Conservation (phyloP, 352 stramenopile species). For the Globisporangium cederbergense region DNA sequence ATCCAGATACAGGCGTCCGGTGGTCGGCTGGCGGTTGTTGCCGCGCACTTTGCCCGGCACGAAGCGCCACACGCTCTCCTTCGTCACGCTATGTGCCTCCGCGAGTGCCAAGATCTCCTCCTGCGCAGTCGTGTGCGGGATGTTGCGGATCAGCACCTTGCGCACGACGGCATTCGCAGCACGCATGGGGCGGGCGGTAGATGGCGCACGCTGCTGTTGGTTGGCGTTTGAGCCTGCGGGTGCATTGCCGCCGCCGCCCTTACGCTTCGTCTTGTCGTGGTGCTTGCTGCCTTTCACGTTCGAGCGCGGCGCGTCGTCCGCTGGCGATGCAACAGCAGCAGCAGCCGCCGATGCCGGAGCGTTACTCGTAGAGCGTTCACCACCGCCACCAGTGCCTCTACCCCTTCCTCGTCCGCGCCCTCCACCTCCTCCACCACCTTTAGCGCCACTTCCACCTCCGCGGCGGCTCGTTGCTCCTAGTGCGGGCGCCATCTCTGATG, state of each 20-base stretch:
- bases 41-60: slow-evolving; percentile 46
- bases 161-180: slow-evolving; percentile 32
- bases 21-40: slow-evolving; percentile 50
- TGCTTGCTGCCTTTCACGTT: slow-evolving; percentile 11
- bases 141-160: slow-evolving; percentile 72
- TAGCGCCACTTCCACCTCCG: neutral
- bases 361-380: neutral
- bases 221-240: slow-evolving; percentile 1
- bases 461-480: neutral
- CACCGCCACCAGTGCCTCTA: slow-evolving; percentile 8
- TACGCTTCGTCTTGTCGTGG: slow-evolving; percentile 25
- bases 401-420: slow-evolving; percentile 6
- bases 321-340: neutral
- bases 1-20: slow-evolving; percentile 66
- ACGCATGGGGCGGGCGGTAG: slow-evolving; percentile 30
- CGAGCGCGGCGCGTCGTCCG: neutral
- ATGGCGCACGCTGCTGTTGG: neutral
- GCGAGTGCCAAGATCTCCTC: slow-evolving; percentile 36
- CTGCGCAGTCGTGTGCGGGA: slow-evolving; percentile 44
- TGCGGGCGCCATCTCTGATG: neutral
- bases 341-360: neutral
- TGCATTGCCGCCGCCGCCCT: slow-evolving; percentile 16
- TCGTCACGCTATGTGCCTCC: slow-evolving; percentile 29
- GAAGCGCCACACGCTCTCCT: slow-evolving; percentile 59
- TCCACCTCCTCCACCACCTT: neutral